phyloP scores from a whole-genome alignment of 2,329 filamentous ascomycete genomes.

The Mycogone perniciosa region DNA sequence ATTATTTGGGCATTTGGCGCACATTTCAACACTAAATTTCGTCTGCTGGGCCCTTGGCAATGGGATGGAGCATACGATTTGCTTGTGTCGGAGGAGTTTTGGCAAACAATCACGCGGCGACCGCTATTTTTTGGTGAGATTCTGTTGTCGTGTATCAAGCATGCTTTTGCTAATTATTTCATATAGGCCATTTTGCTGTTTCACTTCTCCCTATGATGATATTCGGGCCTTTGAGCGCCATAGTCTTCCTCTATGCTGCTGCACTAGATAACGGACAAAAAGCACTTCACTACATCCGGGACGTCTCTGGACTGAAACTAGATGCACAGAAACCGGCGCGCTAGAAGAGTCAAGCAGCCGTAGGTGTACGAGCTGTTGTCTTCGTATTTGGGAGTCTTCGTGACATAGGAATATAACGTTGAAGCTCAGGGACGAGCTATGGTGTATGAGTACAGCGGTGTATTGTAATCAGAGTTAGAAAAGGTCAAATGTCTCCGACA shows the following conservation, averaged over 20 bases:
- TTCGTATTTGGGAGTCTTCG: too few species aligned
- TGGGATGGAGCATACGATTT: constrained; percentile 22
- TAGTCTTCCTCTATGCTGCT: constrained; percentile 8
- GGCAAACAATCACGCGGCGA: constrained; percentile 18
- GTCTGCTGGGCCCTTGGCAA: constrained; percentile 33
- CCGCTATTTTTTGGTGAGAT: constrained; percentile 17
- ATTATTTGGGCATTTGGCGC: constrained; percentile 35
- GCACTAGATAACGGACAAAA: too few species aligned
- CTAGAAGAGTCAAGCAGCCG: too few species aligned
- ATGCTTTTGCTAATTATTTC: neutral
- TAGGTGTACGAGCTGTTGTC: too few species aligned
- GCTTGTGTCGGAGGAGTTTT: constrained; percentile 17
- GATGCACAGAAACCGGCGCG: too few species aligned
- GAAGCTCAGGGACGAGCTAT: too few species aligned
- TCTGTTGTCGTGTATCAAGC: neutral
- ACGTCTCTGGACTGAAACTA: too few species aligned
- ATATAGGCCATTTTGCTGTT: constrained; percentile 16
- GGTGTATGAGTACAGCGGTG: too few species aligned
- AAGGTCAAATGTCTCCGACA: too few species aligned
- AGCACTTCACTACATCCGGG: too few species aligned
- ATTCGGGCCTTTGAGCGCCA: constrained; percentile 15
- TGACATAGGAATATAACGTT: too few species aligned
- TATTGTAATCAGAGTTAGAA: too few species aligned
- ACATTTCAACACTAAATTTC: constrained; percentile 38
- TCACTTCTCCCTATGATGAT: constrained; percentile 16